A percentile compares a stretch with the other conserved stretches of the same genome.
These are phyloP conservation scores for Bacterosira constricta DNA, from an alignment of 108 stramenopile genomes.

Conservation along the genomic window DNA sequence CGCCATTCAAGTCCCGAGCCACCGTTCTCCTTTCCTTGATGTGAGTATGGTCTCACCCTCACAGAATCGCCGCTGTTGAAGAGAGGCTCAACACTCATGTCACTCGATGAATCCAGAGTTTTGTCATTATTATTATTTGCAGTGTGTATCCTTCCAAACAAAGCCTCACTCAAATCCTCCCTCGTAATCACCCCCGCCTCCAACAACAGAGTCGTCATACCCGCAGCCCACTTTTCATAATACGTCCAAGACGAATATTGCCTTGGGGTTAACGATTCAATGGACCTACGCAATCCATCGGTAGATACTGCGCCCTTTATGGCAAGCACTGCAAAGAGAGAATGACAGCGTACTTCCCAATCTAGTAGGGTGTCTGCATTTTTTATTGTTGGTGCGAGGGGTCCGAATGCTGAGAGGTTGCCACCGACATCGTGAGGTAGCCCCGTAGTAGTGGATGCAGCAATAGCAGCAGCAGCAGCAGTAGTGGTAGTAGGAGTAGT, in stretches of 20 bases:
- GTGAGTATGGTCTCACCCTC: conserved; percentile 45
- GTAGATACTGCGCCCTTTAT: conserved; percentile 32
- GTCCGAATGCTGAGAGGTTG: not conserved
- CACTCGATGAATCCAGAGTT: too few relatives aligned
- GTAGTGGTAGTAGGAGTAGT: too few relatives aligned
- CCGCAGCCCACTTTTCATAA: conserved; percentile 60
- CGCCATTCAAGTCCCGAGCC: conserved; percentile 47
- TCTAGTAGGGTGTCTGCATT: conserved; percentile 2
- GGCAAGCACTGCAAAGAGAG: conserved; percentile 50
- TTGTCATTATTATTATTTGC: not conserved
- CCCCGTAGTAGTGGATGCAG: too few relatives aligned
- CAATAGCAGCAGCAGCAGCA: too few relatives aligned
- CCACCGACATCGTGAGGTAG: conserved; percentile 5
- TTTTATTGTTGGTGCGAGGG: not conserved
- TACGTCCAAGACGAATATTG: conserved; percentile 49
- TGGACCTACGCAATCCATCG: conserved; percentile 51
- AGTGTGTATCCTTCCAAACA: conserved; percentile 20
- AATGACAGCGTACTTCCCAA: conserved; percentile 57
- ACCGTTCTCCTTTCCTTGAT: too few relatives aligned
- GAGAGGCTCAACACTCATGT: conserved; percentile 1
- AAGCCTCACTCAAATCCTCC: conserved; percentile 31
- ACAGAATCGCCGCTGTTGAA: conserved; percentile 50
- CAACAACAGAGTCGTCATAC: conserved; percentile 43
- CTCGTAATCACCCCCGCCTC: conserved; percentile 38
- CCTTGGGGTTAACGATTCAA: conserved; percentile 45